Base-by-base conservation (phyloP, 2,329 filamentous ascomycete species). In the Trichoderma sp. region DNA sequence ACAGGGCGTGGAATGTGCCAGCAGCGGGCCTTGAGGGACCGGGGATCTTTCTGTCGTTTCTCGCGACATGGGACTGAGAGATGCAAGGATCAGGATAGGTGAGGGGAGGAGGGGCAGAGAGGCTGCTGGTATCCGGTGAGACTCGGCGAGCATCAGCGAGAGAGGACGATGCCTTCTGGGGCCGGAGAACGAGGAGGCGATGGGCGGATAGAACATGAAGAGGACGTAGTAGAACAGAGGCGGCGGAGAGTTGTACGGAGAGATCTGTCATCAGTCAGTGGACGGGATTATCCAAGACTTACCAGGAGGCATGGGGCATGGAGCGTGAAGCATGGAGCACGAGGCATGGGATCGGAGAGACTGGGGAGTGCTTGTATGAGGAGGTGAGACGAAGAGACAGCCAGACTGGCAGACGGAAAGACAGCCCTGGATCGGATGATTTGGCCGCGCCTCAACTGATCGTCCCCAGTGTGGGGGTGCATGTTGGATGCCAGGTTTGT, bases 401-500 rank as follows among this genome's bases (percentile, higher is more conserved):
- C 34, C 10, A 39, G 34, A 39, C 28, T 7, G 28, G 7, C 34
- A 39, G 34, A 34, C 30, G 15, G 43, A 45, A n/a, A 14, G 34
- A 52, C 48, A 61, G 48, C 59, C 48, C 47, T 62, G 48, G 59
- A 54, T 62, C 59, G 59, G 48, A 62, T 62, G 59, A 62, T 54
- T 52, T 62, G 48, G 39, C 59, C 48, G 52, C 52, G 58, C 39
- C 59, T 54, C 48, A 45, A 39, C 59, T 62, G 59, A 62, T 62
- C 59, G 59, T 62, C 59, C 39, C 39, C 59, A 62, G 59, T 45
- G 59, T 62, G 59, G 59, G 59, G 59, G 59, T 24, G 39, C 48
- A 43, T 39, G 34, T 14, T 39, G 34, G 3, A 12, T 14, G 7
- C 34, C 34, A 10, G 12, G 34, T 39, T 14, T 10, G 34, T 34